These are phyloP conservation scores for Ceratocystis destructans DNA, from an alignment of 2,329 filamentous ascomycete species.

Conservation along the genomic window DNA sequence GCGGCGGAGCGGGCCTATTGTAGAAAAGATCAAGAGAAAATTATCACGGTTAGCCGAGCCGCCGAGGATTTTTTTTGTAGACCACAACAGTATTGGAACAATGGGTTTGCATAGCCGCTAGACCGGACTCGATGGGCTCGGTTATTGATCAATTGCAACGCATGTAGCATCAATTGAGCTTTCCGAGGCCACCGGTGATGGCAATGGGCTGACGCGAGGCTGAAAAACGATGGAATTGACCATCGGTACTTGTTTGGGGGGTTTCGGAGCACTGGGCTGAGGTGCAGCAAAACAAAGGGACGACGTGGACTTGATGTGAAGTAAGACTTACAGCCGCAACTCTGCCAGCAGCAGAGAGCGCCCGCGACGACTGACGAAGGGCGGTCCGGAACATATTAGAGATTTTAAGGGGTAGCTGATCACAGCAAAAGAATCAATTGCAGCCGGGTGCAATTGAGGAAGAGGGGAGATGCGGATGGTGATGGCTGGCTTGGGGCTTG, in stretches of 20 bases:
- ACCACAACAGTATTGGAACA: conserved; percentile 18
- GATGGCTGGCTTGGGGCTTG: conserved; percentile 18
- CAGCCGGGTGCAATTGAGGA: conserved; percentile 45
- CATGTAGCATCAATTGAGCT: conserved; percentile 16
- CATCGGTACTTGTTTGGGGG: conserved; percentile 25
- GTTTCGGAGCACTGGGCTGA: conserved; percentile 14
- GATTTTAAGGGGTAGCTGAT: conserved; percentile 20
- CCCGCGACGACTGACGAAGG: conserved; percentile 90
- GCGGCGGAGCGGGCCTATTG: conserved; percentile 71
- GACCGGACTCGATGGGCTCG: conserved; percentile 12
- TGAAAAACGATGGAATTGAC: conserved; percentile 34
- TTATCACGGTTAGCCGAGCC: conserved; percentile 38
- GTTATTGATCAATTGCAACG: conserved; percentile 15
- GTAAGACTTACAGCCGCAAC: conserved; percentile 78
- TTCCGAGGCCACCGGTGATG: conserved; percentile 15
- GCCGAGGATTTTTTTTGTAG: conserved; percentile 23
- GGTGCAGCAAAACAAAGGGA: conserved; percentile 5
- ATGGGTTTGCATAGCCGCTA: conserved; percentile 24
- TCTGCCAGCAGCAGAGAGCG: conserved; percentile 82
- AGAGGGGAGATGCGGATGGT: conserved; percentile 26
- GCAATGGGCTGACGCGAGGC: conserved; percentile 21
- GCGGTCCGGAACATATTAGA: conserved; percentile 90
- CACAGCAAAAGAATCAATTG: conserved; percentile 45
- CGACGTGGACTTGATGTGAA: conserved; percentile 21
- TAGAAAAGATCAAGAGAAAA: conserved; percentile 33